Percentiles rank a stretch among this genome's conserved stretches.
Evolutionary conservation across 495 filamentous ascomycete species (phyloP).

Genomic region (Trichoderma virens): DNA sequence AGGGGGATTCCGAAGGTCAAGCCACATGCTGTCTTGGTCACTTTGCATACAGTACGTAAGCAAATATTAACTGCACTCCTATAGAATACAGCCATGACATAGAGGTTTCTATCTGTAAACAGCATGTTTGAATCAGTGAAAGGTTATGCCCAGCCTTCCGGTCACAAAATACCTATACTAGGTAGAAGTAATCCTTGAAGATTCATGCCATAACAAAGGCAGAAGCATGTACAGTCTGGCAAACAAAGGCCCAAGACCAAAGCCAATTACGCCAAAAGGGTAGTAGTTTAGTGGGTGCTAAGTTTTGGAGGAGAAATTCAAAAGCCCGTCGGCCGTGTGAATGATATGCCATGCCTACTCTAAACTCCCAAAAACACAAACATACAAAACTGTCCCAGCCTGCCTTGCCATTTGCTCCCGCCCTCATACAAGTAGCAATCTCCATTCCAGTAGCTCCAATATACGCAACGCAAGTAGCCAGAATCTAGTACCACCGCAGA

Average conservation of each 20-base stretch:
- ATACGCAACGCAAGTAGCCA: conserved; percentile 7
- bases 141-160: too few relatives aligned
- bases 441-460: neutral
- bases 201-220: too few relatives aligned
- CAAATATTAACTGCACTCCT: too few relatives aligned
- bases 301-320: neutral
- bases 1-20: neutral
- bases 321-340: neutral
- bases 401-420: neutral
- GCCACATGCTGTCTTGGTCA: neutral
- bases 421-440: neutral
- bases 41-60: neutral
- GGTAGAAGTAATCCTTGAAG: too few relatives aligned
- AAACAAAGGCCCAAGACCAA: too few relatives aligned
- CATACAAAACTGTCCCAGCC: conserved; percentile 4
- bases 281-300: too few relatives aligned
- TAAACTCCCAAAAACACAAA: neutral
- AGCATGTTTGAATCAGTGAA: too few relatives aligned
- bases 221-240: too few relatives aligned
- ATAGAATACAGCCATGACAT: too few relatives aligned
- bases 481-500: neutral
- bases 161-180: too few relatives aligned
- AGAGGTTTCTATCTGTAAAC: too few relatives aligned
- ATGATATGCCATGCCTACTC: conserved; percentile 6
- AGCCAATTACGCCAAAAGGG: too few relatives aligned